A percentile compares a stretch with the other conserved stretches of the same genome.
These are phyloP conservation scores for Colletotrichum phormii DNA, from an alignment of 2,329 filamentous ascomycete genomes.

Conservation along the genomic window DNA sequence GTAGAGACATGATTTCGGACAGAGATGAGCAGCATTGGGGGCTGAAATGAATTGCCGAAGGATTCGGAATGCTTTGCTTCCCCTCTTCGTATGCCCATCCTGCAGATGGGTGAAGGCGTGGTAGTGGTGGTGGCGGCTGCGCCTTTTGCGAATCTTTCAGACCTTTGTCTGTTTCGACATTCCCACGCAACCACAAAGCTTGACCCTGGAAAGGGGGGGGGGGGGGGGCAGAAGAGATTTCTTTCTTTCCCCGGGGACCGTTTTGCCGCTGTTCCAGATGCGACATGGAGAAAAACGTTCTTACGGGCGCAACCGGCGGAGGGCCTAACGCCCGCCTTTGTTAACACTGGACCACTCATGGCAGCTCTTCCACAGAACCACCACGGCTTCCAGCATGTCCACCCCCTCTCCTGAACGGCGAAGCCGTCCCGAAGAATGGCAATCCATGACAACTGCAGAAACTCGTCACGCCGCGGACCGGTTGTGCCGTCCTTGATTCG, in stretches of 20 bases:
- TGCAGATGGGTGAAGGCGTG: background rate
- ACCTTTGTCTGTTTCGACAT: slow-evolving; percentile 5
- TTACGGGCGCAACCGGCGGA: slow-evolving; percentile 32
- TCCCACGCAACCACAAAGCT: slow-evolving; percentile 8
- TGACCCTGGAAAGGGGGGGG: slow-evolving; percentile 1
- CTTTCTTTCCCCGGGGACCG: background rate
- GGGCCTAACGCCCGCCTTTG: slow-evolving; percentile 26
- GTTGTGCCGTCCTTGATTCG: slow-evolving; percentile 32
- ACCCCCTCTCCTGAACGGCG: slow-evolving; percentile 9
- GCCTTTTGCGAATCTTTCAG: slow-evolving; percentile 3
- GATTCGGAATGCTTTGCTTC: background rate
- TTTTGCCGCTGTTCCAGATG: slow-evolving; percentile 32
- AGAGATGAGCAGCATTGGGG: slow-evolving; percentile 4
- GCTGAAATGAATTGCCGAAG: slow-evolving; percentile 13
- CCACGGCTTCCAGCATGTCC: slow-evolving; percentile 6
- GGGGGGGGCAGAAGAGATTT: background rate
- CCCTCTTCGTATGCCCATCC: slow-evolving; percentile 8
- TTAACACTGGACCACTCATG: slow-evolving; percentile 22
- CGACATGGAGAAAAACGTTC: slow-evolving; percentile 9
- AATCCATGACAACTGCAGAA: slow-evolving; percentile 23
- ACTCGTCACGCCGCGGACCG: slow-evolving; percentile 14
- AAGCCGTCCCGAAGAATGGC: background rate
- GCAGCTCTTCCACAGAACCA: slow-evolving; percentile 8
- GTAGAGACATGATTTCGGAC: background rate
- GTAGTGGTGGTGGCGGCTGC: background rate